A percentile compares a stretch with the other conserved stretches of the same genome.
phyloP scores from a whole-genome alignment of 1,284 basidiomycete species.

The Anthracocystis panici-leucophaei region DNA sequence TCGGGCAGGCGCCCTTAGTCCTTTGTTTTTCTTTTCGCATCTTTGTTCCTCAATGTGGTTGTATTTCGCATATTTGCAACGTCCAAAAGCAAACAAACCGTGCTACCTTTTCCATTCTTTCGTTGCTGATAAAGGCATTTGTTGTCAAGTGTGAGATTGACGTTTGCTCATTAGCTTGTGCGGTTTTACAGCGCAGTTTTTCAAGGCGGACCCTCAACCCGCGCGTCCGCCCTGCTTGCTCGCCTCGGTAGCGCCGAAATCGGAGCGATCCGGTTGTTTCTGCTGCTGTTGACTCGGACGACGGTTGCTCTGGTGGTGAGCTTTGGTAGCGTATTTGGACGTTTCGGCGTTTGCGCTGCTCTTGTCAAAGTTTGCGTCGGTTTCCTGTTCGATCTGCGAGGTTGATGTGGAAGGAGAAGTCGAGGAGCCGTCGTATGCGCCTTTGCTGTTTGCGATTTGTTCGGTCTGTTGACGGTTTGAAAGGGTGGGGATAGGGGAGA shows the following conservation, averaged over 20 bases:
- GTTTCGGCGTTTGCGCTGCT: conserved; percentile 17
- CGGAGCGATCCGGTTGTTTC: not conserved
- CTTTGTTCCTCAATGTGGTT: conserved; percentile 30
- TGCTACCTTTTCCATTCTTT: not conserved
- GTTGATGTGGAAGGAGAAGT: conserved; percentile 20
- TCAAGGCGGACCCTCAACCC: not conserved
- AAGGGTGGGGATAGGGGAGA: too few species aligned
- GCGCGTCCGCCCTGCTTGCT: conserved; percentile 30
- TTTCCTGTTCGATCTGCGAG: conserved; percentile 27
- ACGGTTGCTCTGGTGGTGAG: conserved; percentile 6
- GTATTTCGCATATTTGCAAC: conserved; percentile 38
- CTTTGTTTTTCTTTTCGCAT: conserved; percentile 15
- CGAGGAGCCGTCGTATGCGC: conserved; percentile 31
- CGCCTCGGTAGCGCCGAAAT: conserved; percentile 32
- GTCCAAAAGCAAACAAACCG: conserved; percentile 19
- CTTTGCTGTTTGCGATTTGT: conserved; percentile 34
- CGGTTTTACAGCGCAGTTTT: too few species aligned
- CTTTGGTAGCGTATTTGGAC: conserved; percentile 20
- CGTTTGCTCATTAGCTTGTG: too few species aligned
- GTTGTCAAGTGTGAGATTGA: too few species aligned
- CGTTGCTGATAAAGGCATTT: too few species aligned
- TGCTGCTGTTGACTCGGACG: conserved; percentile 26
- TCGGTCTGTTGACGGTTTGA: conserved; percentile 44
- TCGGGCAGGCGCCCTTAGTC: conserved; percentile 58
- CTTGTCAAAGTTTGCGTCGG: conserved; percentile 18